These are phyloP conservation scores for Stephania yunnanensis DNA, from an alignment of 164 flowering plant species.

Conservation along the genomic window DNA sequence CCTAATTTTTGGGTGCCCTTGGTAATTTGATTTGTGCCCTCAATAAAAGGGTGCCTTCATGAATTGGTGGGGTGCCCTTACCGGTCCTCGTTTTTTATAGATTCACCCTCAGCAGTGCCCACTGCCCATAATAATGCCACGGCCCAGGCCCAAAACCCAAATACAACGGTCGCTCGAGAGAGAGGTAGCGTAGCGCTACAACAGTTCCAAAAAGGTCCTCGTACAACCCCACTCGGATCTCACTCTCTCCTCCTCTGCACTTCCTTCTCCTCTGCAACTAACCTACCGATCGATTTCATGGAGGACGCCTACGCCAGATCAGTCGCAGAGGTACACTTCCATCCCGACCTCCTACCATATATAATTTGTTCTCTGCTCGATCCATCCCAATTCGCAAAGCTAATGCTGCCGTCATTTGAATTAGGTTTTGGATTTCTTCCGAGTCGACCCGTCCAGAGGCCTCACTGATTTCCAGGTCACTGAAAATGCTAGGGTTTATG, in stretches of 20 bases:
- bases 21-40: too few relatives aligned
- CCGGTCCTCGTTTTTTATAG: too few relatives aligned
- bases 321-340: constrained; percentile 48
- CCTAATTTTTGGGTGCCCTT: too few relatives aligned
- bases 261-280: background rate
- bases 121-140: too few relatives aligned
- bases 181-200: too few relatives aligned
- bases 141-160: too few relatives aligned
- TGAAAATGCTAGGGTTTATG: constrained; percentile 57
- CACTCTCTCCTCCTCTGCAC: background rate
- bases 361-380: background rate
- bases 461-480: constrained; percentile 75
- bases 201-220: too few relatives aligned
- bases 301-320: constrained; percentile 91
- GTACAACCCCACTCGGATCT: background rate
- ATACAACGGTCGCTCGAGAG: too few relatives aligned
- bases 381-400: background rate
- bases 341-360: background rate
- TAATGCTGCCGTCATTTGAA: background rate
- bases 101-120: too few relatives aligned
- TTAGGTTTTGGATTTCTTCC: constrained; percentile 82
- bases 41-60: too few relatives aligned
- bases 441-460: constrained; percentile 73
- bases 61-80: too few relatives aligned
- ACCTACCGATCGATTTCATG: constrained; percentile 27